phyloP scores from a whole-genome alignment of 78 protist species.

The Thecamonas trahens region DNA sequence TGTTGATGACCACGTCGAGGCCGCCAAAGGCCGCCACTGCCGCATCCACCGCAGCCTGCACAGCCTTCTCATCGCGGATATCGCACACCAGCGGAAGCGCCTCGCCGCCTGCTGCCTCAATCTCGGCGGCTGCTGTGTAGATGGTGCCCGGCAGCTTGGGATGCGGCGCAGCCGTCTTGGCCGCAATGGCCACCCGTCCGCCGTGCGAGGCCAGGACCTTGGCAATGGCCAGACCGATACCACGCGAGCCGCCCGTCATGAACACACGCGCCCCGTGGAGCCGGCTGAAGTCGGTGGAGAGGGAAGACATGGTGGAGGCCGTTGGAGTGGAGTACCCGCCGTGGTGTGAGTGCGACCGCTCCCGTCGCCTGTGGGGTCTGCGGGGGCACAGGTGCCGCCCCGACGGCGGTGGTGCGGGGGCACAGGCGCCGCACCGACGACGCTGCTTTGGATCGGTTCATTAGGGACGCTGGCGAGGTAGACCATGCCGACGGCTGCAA shows the following conservation, averaged over 20 bases:
- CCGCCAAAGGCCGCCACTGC: conserved; percentile 71
- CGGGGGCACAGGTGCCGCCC: no score
- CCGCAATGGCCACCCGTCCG: conserved; percentile 52
- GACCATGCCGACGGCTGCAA: no score
- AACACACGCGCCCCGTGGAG: no score
- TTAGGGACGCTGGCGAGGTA: no score
- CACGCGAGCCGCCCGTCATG: conserved; percentile 32
- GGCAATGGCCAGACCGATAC: conserved; percentile 56
- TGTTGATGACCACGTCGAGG: conserved; percentile 76
- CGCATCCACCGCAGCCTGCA: conserved; percentile 52
- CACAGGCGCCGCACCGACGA: no score
- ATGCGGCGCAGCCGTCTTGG: conserved; percentile 59
- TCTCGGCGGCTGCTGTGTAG: conserved; percentile 53
- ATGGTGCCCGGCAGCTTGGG: conserved; percentile 82
- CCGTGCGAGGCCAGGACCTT: conserved; percentile 35
- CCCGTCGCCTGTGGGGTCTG: no score
- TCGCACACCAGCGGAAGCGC: conserved; percentile 36
- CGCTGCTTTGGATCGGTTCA: no score
- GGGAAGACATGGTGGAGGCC: no score
- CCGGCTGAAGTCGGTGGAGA: no score
- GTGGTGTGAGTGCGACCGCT: no score
- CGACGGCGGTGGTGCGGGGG: no score
- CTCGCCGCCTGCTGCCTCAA: conserved; percentile 42
- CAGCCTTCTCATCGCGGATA: conserved; percentile 54
- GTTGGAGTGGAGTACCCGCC: no score